Evolutionary conservation across 2,329 filamentous ascomycete genomes (phyloP), one percentile per base, ranked within the genome.

Genomic region (Colletotrichum sojae): DNA sequence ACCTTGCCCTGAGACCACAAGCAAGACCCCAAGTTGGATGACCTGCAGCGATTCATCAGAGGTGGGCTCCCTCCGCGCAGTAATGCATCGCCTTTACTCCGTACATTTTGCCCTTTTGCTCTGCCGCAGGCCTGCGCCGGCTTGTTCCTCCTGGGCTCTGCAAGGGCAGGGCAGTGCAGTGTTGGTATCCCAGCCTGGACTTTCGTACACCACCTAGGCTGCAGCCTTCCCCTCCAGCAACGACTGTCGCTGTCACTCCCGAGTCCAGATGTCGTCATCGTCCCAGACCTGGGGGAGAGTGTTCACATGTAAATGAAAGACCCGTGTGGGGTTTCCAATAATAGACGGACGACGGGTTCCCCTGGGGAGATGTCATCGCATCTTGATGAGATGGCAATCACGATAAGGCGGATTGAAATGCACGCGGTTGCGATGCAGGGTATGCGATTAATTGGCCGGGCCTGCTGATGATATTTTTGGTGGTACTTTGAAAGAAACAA

Each of bases 361-460:
- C 36, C 51, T 8, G 43, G 36, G 9, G 22, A 45, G 13, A 27
- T 48, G 53, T 22, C 31, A 59, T 59, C 48, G 63, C 60, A 52
- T 65, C 18, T 51, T 64, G 36, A 48, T 53, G 27, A n/a, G 9
- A 36, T 6, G 16, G 15, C n/a, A 18, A 22, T 59, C 25, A 18
- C 40, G 31, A 64, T 57, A 67, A 59, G 66, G 66, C 61, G 65
- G 66, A 51, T 18, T 12, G 61, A 57, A 54, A 48, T 18, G 48
- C 16, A 56, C 16, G 25, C 22, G 49, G 49, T 2, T 3, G 31
- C 31, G 6, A 36, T 36, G 6, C 31, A 36, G 31, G 31, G 10
- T 36, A 36, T 36, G 31, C 31, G 31, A 36, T 36, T 36, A 36
- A 31, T 31, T 31, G 27, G 27, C 9, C 27, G 27, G 31, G 6